Evolutionary conservation across 2,329 filamentous ascomycete genomes (phyloP).

Genomic region (Celoporthe dispersa): DNA sequence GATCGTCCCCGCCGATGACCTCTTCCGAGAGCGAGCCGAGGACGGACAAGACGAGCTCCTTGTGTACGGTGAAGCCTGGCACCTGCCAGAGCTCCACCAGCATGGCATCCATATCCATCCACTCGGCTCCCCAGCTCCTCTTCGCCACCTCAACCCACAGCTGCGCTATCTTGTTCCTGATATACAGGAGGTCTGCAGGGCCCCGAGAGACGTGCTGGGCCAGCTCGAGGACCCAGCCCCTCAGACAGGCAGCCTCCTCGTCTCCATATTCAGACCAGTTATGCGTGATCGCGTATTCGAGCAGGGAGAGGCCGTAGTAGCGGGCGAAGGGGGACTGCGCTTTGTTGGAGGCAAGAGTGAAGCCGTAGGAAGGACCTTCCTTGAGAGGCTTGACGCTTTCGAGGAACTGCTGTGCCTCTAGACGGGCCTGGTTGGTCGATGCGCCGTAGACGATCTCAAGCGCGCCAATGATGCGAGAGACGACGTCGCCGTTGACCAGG

Average conservation of each 20-base stretch:
- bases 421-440: conserved; percentile 79
- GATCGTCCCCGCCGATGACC: conserved; percentile 88
- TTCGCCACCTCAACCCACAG: conserved; percentile 96
- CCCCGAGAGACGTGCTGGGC: conserved; percentile 68
- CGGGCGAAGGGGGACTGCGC: conserved; percentile 80
- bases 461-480: conserved; percentile 78
- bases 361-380: conserved; percentile 84
- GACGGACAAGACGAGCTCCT: conserved; percentile 85
- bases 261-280: conserved; percentile 75
- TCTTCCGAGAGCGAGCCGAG: conserved; percentile 94
- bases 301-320: conserved; percentile 89
- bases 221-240: conserved; percentile 78
- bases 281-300: conserved; percentile 89
- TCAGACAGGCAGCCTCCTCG: conserved; percentile 70
- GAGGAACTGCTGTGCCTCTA: conserved; percentile 83
- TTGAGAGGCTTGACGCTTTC: conserved; percentile 80
- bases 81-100: conserved; percentile 83
- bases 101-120: conserved; percentile 91
- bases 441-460: conserved; percentile 87
- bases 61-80: conserved; percentile 65
- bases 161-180: conserved; percentile 92
- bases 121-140: conserved; percentile 87
- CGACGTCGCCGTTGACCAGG: conserved; percentile 47
- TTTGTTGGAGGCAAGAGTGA: conserved; percentile 76
- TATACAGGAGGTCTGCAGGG: conserved; percentile 73